These are phyloP conservation scores for Fraxinus cuspidata DNA, from an alignment of 257 asterid species.

Conservation along the genomic window DNA sequence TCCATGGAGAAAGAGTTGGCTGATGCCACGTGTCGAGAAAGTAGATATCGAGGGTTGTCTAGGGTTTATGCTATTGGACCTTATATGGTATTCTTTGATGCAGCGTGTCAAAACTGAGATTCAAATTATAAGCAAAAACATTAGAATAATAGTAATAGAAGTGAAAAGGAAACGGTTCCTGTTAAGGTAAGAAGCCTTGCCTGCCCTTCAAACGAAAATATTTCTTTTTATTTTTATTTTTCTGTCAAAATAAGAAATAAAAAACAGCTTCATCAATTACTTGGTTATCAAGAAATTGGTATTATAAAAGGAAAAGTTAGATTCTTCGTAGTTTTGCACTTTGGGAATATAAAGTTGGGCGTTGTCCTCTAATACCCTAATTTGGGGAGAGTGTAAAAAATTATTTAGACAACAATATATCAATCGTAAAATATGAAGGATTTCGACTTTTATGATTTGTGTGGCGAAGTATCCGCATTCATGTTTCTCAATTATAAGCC, in stretches of 20 bases:
- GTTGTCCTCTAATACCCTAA: neutral
- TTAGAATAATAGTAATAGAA: neutral
- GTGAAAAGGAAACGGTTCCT: neutral
- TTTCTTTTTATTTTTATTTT: neutral
- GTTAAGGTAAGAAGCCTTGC: neutral
- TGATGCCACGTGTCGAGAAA: constrained; percentile 55
- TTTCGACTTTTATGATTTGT: neutral
- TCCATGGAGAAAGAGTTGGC: constrained; percentile 32
- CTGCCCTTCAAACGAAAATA: neutral
- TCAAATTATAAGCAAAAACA: neutral
- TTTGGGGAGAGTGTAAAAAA: neutral
- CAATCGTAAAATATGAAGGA: neutral
- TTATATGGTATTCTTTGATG: neutral
- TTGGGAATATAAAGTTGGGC: neutral
- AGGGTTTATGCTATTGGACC: constrained; percentile 42
- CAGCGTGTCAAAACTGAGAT: neutral
- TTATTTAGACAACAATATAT: neutral
- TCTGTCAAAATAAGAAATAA: neutral
- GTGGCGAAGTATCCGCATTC: neutral
- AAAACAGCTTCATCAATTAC: neutral
- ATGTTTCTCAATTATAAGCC: neutral
- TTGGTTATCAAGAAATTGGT: neutral
- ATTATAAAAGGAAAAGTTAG: neutral
- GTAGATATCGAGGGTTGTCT: constrained; percentile 43
- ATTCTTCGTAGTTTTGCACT: neutral